phyloP scores from a whole-genome alignment of 306 rosid genomes.

The Glycine latifolia region DNA sequence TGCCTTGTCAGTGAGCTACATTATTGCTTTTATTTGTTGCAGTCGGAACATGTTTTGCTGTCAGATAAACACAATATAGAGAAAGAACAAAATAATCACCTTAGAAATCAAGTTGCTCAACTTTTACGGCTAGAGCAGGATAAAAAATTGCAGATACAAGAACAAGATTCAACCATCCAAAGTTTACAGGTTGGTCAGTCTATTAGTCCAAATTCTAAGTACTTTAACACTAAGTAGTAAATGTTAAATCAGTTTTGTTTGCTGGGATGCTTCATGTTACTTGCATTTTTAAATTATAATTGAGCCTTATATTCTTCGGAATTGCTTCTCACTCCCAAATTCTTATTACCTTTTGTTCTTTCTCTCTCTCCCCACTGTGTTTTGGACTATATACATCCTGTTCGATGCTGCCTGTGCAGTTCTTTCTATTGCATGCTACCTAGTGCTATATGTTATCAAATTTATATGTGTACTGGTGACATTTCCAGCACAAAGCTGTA shows the following conservation, averaged over 20 bases:
- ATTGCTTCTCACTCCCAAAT: neutral
- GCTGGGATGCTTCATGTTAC: slow-evolving; percentile 34
- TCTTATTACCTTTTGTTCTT: slow-evolving; percentile 15
- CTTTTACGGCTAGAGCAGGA: slow-evolving; percentile 88
- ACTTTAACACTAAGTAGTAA: slow-evolving; percentile 20
- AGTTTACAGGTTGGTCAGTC: slow-evolving; percentile 74
- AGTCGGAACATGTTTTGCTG: slow-evolving; percentile 83
- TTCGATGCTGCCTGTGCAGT: slow-evolving; percentile 22
- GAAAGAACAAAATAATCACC: slow-evolving; percentile 88
- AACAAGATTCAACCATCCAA: slow-evolving; percentile 77
- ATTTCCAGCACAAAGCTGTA: slow-evolving; percentile 17
- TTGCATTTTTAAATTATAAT: neutral
- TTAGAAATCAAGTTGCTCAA: slow-evolving; percentile 92
- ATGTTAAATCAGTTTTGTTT: slow-evolving; percentile 1
- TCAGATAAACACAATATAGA: slow-evolving; percentile 80
- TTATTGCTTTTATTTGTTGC: slow-evolving; percentile 58
- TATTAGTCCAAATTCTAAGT: slow-evolving; percentile 5
- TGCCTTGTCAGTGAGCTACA: slow-evolving; percentile 44
- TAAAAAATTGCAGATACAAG: slow-evolving; percentile 77
- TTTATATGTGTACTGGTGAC: slow-evolving; percentile 19
- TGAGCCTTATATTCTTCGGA: slow-evolving; percentile 4
- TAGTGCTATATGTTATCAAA: slow-evolving; percentile 20
- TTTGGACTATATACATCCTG: slow-evolving; percentile 16
- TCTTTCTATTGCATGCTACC: slow-evolving; percentile 29
- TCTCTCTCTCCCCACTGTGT: neutral